Evolutionary conservation across 352 stramenopile species (phyloP), one percentile per base, ranked within the genome.

Genomic region (Phytophthora foliorum): DNA sequence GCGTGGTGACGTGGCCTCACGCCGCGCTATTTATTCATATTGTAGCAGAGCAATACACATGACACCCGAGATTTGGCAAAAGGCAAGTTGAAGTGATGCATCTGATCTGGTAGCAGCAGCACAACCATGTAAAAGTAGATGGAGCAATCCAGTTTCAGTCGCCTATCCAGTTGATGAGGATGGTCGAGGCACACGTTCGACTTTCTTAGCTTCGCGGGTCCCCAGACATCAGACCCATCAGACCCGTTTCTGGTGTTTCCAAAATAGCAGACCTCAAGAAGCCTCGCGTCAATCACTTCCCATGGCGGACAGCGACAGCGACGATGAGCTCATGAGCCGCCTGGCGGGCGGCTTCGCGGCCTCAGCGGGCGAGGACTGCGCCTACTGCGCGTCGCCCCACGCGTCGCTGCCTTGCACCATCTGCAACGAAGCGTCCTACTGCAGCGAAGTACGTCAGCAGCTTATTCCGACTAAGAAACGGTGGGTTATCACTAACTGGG

Each of bases 311-410:
- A 96, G 82, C 75, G 86, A 96, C 80, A 96, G 88, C 80, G 88
- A 94, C 58, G 88, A 96, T 58, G 88, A 96, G 73, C 84, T 96
- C 66, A 92, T 96, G 86, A 90, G 58, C 56, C 77, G 80, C 25
- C 81, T 94, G 34, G 82, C 76, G 22, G 82, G 72, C 48, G 64
- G 72, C 34, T 81, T 86, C 32, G 52, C 63, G 24, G 51, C 6
- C 29, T 52, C 39, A 3, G 67, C 71, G 50, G 51, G 77, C 16
- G 83, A 91, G 62, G 78, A 93, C 57, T 96, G 88, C 67, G 74
- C 76, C n/a, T 92, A 94, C 75, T 96, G 88, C 55, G 77, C 71
- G 4, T 69, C 82, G 55, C 67, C 77, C 32, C 78, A 90, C 53
- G 85, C 86, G 10, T 65, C 68, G 41, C 57, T 92, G 38, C 27